Evolutionary conservation across 1,284 basidiomycete genomes (phyloP), one percentile per base, ranked within the genome.

Genomic region (Kalmanozyma brasiliensis): DNA sequence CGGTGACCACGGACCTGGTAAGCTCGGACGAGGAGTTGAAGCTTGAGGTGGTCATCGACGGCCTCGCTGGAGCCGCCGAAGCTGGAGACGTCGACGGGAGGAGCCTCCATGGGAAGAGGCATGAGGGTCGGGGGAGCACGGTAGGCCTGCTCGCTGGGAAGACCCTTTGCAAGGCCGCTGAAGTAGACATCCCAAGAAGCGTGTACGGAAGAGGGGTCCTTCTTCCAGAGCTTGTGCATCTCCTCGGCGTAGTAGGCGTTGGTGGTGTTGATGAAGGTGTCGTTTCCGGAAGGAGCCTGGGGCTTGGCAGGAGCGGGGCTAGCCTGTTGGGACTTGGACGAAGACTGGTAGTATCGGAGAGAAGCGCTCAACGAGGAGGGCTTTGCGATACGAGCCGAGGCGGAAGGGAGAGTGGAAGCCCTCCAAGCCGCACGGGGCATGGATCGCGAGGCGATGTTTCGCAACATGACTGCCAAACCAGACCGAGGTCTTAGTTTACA

Each of bases 1-100:
- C 96, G 93, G 83, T 99, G 96, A 32, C 96, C 95, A 58, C 94
- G 92, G 26, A 99, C 95, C 89, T 98, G 95, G 85, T 96, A 98
- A 8, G 96, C 95, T 74, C 95, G 91, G 58, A 98, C 77, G 41
- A 79, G 77, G 30, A 79, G 75, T 55, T 79, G 77, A 24, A 76
- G 72, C 66, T 97, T 99, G 72, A 99, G 85, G 84, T 98, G 94
- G 81, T 95, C 94, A 64, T 94, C 91, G 22, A 98, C 85, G 77
- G 65, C 58, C 45, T 94, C 90, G 10, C 86, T 87, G 29, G 89
- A 88, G 35, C 88, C 89, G 35, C 86, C 85, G 17, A 78, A 75
- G 61, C 82, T 81, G 23, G 78, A 72, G 42, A 89, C 86, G 63
- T 91, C 87, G 40, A 98, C 84, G 4, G 91, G 87, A 7, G 93